Evolutionary conservation across 257 asterid genomes (phyloP).

Genomic region (Nemophila menziesii): DNA sequence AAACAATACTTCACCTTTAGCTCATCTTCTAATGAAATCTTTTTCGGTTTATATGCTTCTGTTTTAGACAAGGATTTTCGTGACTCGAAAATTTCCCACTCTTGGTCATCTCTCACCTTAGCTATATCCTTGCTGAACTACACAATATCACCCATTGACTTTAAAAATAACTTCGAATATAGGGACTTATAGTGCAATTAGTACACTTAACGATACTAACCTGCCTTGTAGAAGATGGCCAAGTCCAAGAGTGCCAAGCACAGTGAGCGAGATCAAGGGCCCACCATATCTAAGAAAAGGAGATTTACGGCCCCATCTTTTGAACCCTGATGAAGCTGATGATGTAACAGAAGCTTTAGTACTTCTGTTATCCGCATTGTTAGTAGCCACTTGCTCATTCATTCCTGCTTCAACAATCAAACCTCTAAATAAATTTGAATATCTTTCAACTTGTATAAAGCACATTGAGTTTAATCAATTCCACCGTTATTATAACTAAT

Average conservation of each 20-base stretch:
- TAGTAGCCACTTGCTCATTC: neutral
- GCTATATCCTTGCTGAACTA: constrained; percentile 84
- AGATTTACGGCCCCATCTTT: constrained; percentile 68
- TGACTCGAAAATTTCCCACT: constrained; percentile 89
- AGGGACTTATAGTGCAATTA: no score
- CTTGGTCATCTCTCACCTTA: constrained; percentile 78
- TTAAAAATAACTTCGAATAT: no score
- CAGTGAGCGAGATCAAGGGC: constrained; percentile 89
- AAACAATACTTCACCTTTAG: constrained; percentile 44
- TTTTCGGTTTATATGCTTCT: constrained; percentile 82
- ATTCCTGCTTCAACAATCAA: neutral
- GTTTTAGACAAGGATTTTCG: constrained; percentile 70
- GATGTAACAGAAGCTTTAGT: neutral
- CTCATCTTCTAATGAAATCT: constrained; percentile 71
- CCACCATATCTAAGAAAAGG: constrained; percentile 87
- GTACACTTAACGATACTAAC: constrained; percentile 25
- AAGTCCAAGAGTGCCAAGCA: constrained; percentile 83
- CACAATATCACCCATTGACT: constrained; percentile 5
- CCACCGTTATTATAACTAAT: no score
- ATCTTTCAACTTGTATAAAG: no score
- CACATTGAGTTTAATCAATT: no score
- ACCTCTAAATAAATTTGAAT: neutral
- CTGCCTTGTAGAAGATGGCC: constrained; percentile 94
- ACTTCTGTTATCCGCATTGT: neutral
- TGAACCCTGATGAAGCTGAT: constrained; percentile 33